phyloP scores from a whole-genome alignment of 1,284 basidiomycete species.

The Ganoderma leucocontextum region DNA sequence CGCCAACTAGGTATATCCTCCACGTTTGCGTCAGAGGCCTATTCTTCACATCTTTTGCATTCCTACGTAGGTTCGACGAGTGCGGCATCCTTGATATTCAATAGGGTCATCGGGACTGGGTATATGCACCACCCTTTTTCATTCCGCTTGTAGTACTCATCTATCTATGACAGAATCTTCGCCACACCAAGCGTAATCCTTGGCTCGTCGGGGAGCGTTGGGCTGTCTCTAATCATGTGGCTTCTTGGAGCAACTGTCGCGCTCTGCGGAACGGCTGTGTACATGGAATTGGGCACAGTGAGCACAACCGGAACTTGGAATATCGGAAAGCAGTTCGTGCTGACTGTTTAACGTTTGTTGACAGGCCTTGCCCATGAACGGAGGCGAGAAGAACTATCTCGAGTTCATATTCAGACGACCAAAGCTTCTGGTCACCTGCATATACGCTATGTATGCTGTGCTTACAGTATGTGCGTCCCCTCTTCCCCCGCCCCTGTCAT shows the following conservation, averaged over 20 bases:
- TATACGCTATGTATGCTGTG: constrained; percentile 66
- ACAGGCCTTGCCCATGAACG: constrained; percentile 73
- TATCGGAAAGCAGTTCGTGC: background rate
- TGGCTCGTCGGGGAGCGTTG: constrained; percentile 68
- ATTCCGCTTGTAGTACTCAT: constrained; percentile 1
- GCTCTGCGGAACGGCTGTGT: constrained; percentile 72
- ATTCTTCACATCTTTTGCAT: background rate
- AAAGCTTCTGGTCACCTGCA: constrained; percentile 65
- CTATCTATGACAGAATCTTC: constrained; percentile 62
- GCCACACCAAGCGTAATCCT: constrained; percentile 78
- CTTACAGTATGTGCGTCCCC: constrained; percentile 54
- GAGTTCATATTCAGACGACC: constrained; percentile 75
- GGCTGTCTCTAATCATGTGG: constrained; percentile 75
- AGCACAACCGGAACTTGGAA: constrained; percentile 28
- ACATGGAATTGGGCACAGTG: constrained; percentile 77
- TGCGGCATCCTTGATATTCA: constrained; percentile 76
- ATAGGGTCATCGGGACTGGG: constrained; percentile 82
- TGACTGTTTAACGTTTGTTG: background rate
- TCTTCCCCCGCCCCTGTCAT: background rate
- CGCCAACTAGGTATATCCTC: constrained; percentile 34
- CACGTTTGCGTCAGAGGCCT: background rate
- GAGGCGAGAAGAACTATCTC: constrained; percentile 82
- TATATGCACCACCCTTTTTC: constrained; percentile 39
- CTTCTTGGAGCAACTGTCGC: constrained; percentile 71
- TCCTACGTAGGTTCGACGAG: constrained; percentile 56